phyloP scores from a whole-genome alignment of 192 early-diverging fungal species.

The Backusella tuberculispora region DNA sequence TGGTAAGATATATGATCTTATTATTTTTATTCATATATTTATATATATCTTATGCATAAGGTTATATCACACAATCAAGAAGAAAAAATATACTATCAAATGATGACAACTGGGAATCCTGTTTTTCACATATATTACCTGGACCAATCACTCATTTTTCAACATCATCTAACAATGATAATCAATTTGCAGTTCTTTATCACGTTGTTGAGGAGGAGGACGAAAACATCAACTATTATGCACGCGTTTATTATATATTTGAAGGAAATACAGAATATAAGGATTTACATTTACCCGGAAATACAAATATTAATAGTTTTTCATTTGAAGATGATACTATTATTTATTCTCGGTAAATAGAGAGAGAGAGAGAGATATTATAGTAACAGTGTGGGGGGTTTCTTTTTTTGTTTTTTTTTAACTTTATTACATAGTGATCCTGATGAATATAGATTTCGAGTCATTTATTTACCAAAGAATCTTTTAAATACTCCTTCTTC shows the following conservation, averaged over 20 bases:
- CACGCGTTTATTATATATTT: slow-evolving; percentile 28
- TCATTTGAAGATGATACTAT: slow-evolving; percentile 32
- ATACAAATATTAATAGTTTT: slow-evolving; percentile 29
- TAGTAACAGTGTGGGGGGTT: no score
- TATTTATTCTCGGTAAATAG: slow-evolving; percentile 40
- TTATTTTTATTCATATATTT: background rate
- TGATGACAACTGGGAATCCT: slow-evolving; percentile 21
- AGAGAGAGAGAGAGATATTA: no score
- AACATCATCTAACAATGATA: background rate
- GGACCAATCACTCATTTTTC: slow-evolving; percentile 34
- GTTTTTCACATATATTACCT: slow-evolving; percentile 24
- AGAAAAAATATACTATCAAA: background rate
- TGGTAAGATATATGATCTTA: slow-evolving; percentile 2
- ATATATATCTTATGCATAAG: background rate
- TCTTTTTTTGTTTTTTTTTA: background rate
- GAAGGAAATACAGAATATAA: slow-evolving; percentile 22
- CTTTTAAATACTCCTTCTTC: slow-evolving; percentile 21
- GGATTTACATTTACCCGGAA: slow-evolving; percentile 37
- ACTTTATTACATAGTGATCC: slow-evolving; percentile 26
- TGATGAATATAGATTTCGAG: slow-evolving; percentile 26
- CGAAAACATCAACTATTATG: slow-evolving; percentile 31
- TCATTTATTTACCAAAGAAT: slow-evolving; percentile 11
- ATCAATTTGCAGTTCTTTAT: slow-evolving; percentile 35
- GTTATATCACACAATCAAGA: slow-evolving; percentile 7
- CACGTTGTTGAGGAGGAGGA: slow-evolving; percentile 31